Percentiles rank a stretch among this genome's conserved stretches.
Conservation (phyloP, 805 yeast species). For the Saccharomycopsis fermentans region DNA sequence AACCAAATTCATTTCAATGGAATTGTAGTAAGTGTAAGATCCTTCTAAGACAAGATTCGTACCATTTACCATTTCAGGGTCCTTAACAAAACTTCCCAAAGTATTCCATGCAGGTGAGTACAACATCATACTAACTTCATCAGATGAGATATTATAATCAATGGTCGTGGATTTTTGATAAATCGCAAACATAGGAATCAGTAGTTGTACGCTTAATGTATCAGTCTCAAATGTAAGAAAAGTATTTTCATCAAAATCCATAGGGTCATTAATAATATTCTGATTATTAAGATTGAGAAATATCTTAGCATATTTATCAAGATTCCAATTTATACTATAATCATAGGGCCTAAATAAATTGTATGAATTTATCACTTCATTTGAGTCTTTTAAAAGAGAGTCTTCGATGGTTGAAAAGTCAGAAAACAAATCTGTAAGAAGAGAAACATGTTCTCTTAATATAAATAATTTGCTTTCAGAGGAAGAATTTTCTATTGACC, state of each 20-base stretch:
- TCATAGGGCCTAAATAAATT: constrained; percentile 66
- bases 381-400: constrained; percentile 2
- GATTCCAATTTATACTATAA: constrained; percentile 51
- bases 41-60: constrained; percentile 53
- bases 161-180: constrained; percentile 43
- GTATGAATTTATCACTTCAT: constrained; percentile 40
- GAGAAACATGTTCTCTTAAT: constrained; percentile 70
- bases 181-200: constrained; percentile 50
- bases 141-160: constrained; percentile 42
- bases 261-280: constrained; percentile 81
- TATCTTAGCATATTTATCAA: constrained; percentile 43
- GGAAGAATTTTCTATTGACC: constrained; percentile 52
- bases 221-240: constrained; percentile 68
- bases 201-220: constrained; percentile 34
- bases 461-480: constrained; percentile 48
- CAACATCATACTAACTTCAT: constrained; percentile 49
- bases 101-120: constrained; percentile 94
- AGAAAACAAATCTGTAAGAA: constrained; percentile 58
- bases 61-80: constrained; percentile 58
- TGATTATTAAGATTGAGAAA: constrained; percentile 76
- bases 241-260: constrained; percentile 72
- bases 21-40: constrained; percentile 48
- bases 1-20: constrained; percentile 52
- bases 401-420: constrained; percentile 73
- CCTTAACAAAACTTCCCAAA: constrained; percentile 53